These are phyloP conservation scores for Camelina hispida DNA, from an alignment of 345 rosid species.

Conservation along the genomic window DNA sequence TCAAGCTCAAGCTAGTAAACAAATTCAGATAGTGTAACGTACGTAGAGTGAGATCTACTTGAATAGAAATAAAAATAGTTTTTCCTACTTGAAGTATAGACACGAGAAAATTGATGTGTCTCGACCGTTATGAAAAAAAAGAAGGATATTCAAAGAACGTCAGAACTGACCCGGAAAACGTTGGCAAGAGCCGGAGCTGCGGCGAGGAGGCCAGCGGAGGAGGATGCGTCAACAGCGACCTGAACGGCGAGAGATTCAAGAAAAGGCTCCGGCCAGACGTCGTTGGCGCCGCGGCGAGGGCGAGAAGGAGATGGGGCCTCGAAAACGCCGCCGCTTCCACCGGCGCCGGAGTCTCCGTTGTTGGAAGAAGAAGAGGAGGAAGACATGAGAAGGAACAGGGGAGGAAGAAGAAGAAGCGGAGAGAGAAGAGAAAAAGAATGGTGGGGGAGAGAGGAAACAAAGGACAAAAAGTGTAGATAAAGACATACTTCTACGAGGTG, in stretches of 20 bases:
- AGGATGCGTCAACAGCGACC: conserved; percentile 70
- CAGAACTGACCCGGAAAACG: conserved; percentile 66
- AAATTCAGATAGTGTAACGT: conserved; percentile 10
- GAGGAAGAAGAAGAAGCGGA: conserved; percentile 21
- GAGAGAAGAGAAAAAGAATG: conserved; percentile 27
- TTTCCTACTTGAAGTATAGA: background rate
- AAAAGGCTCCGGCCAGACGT: conserved; percentile 93
- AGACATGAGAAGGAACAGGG: conserved; percentile 41
- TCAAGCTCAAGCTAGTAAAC: conserved; percentile 6
- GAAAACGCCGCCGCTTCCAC: conserved; percentile 42
- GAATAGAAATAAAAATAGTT: background rate
- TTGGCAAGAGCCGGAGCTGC: conserved; percentile 78
- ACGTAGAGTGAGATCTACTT: conserved; percentile 24
- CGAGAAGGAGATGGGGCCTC: conserved; percentile 69
- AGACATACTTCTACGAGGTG: conserved; percentile 55
- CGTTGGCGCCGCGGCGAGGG: conserved; percentile 59
- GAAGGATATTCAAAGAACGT: background rate
- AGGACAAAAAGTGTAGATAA: conserved; percentile 72
- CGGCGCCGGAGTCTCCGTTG: conserved; percentile 39
- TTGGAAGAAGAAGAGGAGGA: conserved; percentile 45
- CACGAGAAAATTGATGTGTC: background rate
- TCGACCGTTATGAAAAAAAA: conserved; percentile 2
- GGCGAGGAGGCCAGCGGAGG: conserved; percentile 61
- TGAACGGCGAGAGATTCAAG: conserved; percentile 82
- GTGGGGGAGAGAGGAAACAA: conserved; percentile 50